A percentile compares a stretch with the other conserved stretches of the same genome.
phyloP scores from a whole-genome alignment of 2,329 filamentous ascomycete species.

The Lachnellula arida region DNA sequence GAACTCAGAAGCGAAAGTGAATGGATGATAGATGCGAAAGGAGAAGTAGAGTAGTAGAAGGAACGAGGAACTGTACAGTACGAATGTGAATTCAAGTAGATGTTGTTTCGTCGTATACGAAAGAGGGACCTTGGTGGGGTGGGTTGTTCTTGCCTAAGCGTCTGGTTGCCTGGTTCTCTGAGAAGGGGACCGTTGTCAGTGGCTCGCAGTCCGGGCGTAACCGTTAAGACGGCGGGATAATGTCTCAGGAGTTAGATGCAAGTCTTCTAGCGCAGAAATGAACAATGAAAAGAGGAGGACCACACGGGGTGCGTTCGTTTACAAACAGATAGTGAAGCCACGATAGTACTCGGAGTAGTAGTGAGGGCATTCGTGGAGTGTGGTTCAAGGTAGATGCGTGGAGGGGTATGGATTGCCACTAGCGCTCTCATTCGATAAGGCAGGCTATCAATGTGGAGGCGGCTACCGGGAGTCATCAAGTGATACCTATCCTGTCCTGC shows the following conservation, averaged over 20 bases:
- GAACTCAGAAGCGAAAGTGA: not conserved
- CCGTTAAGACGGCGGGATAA: not conserved
- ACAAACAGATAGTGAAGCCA: no score
- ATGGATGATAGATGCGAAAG: not conserved
- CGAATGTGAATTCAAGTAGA: not conserved
- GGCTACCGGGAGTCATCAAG: no score
- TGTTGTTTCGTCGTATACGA: not conserved
- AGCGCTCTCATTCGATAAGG: conserved; percentile 2
- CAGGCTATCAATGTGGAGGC: not conserved
- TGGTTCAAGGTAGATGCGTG: not conserved
- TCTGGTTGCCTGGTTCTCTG: not conserved
- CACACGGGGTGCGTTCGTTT: no score
- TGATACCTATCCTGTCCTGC: no score
- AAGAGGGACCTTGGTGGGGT: not conserved
- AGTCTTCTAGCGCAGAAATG: not conserved
- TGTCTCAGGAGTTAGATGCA: conserved; percentile 5
- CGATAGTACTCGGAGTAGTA: not conserved
- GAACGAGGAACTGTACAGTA: not conserved
- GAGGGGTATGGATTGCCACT: not conserved
- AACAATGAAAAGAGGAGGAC: not conserved
- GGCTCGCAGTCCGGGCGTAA: not conserved
- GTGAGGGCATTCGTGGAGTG: not conserved
- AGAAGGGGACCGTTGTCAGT: not conserved
- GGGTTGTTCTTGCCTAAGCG: not conserved
- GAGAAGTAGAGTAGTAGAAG: conserved; percentile 5